Percentiles rank a stretch among this genome's conserved stretches.
Evolutionary conservation across 805 yeast genomes (phyloP).

Genomic region (Wilhelminamyces savonicus): DNA sequence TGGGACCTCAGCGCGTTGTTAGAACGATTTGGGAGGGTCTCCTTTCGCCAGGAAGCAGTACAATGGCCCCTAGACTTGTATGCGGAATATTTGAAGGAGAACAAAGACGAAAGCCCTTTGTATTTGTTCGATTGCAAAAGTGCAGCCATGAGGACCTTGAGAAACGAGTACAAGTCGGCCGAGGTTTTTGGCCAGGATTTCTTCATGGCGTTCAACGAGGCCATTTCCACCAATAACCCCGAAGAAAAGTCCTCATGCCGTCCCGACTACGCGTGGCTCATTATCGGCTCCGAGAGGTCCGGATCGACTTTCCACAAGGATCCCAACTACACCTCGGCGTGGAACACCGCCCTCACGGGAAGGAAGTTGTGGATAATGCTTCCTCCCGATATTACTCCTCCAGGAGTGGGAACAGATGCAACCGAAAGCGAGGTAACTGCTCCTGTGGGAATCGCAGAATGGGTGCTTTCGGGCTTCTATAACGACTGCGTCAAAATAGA

Average conservation of each 20-base stretch:
- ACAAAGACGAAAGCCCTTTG: conserved; percentile 77
- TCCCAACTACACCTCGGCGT: conserved; percentile 85
- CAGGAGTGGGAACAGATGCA: conserved; percentile 74
- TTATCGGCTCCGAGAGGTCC: conserved; percentile 72
- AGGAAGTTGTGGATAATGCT: conserved; percentile 83
- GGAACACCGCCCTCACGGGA: conserved; percentile 79
- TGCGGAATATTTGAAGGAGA: conserved; percentile 50
- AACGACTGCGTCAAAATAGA: conserved; percentile 55
- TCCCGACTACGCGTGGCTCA: conserved; percentile 92
- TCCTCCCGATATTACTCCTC: conserved; percentile 71
- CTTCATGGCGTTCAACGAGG: conserved; percentile 45
- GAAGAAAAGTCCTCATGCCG: too few species aligned
- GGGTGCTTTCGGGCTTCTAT: conserved; percentile 80
- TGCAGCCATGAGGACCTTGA: conserved; percentile 53
- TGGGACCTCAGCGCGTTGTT: conserved; percentile 54
- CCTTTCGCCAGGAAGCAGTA: conserved; percentile 80
- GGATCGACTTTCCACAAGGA: conserved; percentile 93
- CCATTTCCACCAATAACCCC: conserved; percentile 12
- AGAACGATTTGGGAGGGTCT: conserved; percentile 49
- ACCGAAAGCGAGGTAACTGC: conserved; percentile 85
- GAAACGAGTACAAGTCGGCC: conserved; percentile 51
- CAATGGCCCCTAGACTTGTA: conserved; percentile 68
- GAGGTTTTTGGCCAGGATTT: conserved; percentile 50
- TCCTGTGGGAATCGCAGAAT: conserved; percentile 89
- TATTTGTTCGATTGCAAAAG: conserved; percentile 81